A percentile compares a stretch with the other conserved stretches of the same genome.
These are phyloP conservation scores for Deuterostichococcus epilithicus DNA, from an alignment of 139 green algal genomes.

Conservation along the genomic window DNA sequence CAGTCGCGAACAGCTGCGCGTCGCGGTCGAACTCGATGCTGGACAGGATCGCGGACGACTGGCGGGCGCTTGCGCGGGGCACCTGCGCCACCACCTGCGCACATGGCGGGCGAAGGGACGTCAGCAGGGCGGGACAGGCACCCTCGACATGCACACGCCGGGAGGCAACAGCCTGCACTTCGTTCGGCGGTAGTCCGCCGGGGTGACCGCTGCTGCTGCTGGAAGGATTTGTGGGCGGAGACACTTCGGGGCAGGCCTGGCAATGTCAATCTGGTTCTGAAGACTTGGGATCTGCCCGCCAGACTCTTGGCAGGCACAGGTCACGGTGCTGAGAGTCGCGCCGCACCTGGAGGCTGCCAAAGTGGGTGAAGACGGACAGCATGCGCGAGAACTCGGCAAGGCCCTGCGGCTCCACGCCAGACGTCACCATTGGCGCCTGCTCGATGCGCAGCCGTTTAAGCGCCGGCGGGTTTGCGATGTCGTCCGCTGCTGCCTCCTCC, in stretches of 20 bases:
- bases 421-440: background rate
- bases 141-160: no score
- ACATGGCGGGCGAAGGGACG: background rate
- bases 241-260: no score
- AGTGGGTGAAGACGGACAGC: conserved; percentile 50
- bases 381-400: conserved; percentile 55
- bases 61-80: conserved; percentile 12
- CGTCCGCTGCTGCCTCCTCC: background rate
- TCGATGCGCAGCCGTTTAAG: background rate
- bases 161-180: no score
- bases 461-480: no score
- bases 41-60: conserved; percentile 54
- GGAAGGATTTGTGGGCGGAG: no score
- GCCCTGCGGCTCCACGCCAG: conserved; percentile 21
- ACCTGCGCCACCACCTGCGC: conserved; percentile 51
- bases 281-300: no score
- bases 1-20: conserved; percentile 56
- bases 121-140: no score
- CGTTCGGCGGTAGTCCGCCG: no score
- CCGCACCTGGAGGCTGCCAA: conserved; percentile 32
- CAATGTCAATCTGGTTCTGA: no score
- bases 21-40: conserved; percentile 62
- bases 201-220: no score
- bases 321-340: background rate
- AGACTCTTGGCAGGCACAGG: no score